Base-by-base conservation (phyloP, 2,329 filamentous ascomycete genomes). In the Stemphylium vesicarium region DNA sequence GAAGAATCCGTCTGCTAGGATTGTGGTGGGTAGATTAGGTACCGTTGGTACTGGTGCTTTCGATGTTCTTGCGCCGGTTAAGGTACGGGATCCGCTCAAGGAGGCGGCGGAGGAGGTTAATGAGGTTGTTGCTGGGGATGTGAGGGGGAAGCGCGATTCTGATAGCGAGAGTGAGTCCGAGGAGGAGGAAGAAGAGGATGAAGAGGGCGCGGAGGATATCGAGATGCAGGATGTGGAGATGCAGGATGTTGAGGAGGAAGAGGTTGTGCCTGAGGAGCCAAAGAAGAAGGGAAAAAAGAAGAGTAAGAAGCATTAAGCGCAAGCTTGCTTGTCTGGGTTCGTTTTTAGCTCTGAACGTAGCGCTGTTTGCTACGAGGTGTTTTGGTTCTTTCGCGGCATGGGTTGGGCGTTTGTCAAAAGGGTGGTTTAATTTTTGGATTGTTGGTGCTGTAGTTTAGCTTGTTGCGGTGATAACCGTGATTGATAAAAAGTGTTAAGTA, bases 41-140 rank as follows among this genome's bases (percentile, higher is more conserved):
- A 89, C 85, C 63, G 86, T 96, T 56, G 95, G 95, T 44, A 99
- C 95, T 1, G 95, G 95, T 35, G 86, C 89, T 16, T 98, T 98
- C 77, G 93, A 98, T 78, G 88, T 99, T 38, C 81, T 97, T 2
- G 71, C 72, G 2, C 72, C 72, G 0, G 71, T 74, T 8, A 47
- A 48, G 40, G 63, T 70, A 1, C 31, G 59, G 10, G 72, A 75
- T 57, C 72, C 71, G 31, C 42, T 74, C 8, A 66, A 66, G 58
- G 44, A 59, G 18, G 53, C 20, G 4, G 50, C 41, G 3, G 52
- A 53, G 4, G 60, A 49, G 9, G 57, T 55, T 20, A 47, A 62
- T 11, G 61, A 51, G 0, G 53, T 56, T 5, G 51, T 59, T 15
- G 50, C 57, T 16, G 57, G 58, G 26, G 59, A 62, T 38, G n/a